Base-by-base conservation (phyloP, 2,329 filamentous ascomycete genomes). In the Aspergillus tamarii region DNA sequence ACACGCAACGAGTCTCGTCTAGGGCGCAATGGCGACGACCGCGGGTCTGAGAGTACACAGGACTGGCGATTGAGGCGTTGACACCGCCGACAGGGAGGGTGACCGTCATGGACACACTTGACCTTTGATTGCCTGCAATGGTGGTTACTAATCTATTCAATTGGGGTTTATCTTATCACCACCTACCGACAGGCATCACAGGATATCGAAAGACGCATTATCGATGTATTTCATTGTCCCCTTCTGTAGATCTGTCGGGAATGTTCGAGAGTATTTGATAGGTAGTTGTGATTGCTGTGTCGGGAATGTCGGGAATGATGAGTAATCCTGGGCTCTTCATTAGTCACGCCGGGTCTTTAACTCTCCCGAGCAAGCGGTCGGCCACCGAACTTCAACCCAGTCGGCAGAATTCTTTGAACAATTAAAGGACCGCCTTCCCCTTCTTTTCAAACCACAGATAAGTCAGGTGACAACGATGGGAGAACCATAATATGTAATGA, bases 141-240 rank as follows among this genome's bases (percentile, higher is more conserved):
- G 34, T 63, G 11, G 63, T 36, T 54, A 48, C 12, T 19, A 43
- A 52, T 14, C 4, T 10, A n/a, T 3, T 41, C n/a, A 55, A 55
- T 39, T 16, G 10, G 12, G 11, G 2, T 0, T 8, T 43, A 10
- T 12, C 9, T 6, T 28, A 52, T 39, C 7, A 61, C 34, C 12
- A n/a, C 62, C 67, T 32, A 76, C 75, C 76, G 73, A 64, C 76
- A 77, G 64, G 65, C 66, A 64, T 75, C 72, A 69, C 76, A 77
- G 52, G 76, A 77, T 65, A 77, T 73, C 30, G 76, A 77, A 39
- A 77, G 64, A 34, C 76, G 72, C 76, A 77, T 77, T 63, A 41
- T 62, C 57, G 21, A 30, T 34, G 30, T 32, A 21, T 23, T 26
- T 14, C 28, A 32, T 52, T n/a, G 19, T 12, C 9, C 9, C 11